Conservation (phyloP, 805 yeast genomes). For the Kodamaea kakaduensis region DNA sequence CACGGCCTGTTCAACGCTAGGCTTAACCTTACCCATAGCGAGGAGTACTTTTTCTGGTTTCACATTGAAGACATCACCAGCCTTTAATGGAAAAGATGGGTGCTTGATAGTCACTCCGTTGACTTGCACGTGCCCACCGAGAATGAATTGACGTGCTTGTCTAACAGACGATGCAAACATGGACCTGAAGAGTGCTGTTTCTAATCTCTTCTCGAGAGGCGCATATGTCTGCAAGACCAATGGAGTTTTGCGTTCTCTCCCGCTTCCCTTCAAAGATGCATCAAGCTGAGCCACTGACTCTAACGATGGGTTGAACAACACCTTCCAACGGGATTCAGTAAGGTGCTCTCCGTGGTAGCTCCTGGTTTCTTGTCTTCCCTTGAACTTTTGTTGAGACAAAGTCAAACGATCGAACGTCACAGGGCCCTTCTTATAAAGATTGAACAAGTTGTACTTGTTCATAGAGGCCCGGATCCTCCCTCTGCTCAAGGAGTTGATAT, state of each 20-base stretch:
- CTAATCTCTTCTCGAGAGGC: slow-evolving; percentile 81
- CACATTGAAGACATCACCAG: slow-evolving; percentile 87
- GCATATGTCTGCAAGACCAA: slow-evolving; percentile 86
- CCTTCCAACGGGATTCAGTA: slow-evolving; percentile 78
- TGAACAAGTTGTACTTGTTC: slow-evolving; percentile 89
- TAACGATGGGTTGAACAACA: slow-evolving; percentile 62
- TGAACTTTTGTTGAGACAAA: slow-evolving; percentile 89
- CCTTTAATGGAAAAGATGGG: slow-evolving; percentile 70
- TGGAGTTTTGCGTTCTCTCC: slow-evolving; percentile 60
- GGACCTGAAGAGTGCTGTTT: slow-evolving; percentile 84
- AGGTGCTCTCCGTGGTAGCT: slow-evolving; percentile 94
- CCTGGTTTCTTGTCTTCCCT: slow-evolving; percentile 85
- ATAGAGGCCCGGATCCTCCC: slow-evolving; percentile 83
- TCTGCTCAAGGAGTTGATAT: slow-evolving; percentile 55
- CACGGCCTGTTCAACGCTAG: slow-evolving; percentile 63
- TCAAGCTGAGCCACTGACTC: slow-evolving; percentile 88
- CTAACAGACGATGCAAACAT: slow-evolving; percentile 91
- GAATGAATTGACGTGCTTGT: slow-evolving; percentile 87
- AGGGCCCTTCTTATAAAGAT: slow-evolving; percentile 69
- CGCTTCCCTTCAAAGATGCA: slow-evolving; percentile 63
- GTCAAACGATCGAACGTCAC: slow-evolving; percentile 55
- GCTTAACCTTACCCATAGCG: slow-evolving; percentile 84
- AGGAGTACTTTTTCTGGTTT: slow-evolving; percentile 78
- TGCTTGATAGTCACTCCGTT: slow-evolving; percentile 77
- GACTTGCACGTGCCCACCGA: slow-evolving; percentile 77